Base-by-base conservation (phyloP, 1,139 yeast genomes). In the Wickerhamomyces sp. region DNA sequence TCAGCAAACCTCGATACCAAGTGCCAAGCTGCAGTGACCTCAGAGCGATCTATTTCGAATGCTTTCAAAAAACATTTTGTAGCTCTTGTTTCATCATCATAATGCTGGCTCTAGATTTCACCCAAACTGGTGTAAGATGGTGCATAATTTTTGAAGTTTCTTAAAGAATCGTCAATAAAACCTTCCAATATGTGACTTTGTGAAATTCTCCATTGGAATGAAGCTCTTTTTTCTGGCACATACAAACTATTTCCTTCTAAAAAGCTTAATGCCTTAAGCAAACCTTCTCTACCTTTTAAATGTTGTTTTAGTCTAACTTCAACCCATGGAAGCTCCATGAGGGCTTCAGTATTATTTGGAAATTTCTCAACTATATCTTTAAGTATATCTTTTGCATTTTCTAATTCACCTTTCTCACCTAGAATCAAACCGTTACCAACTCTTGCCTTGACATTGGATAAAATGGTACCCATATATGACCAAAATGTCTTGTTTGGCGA, bases 1-100 rank as follows among this genome's bases (percentile, higher is more conserved):
- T 67, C 65, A 2, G 96, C 72, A 49, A 88, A 81, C 14, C 79
- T 81, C 19, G 74, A 70, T 1, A 88, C 89, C 40, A 92, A 70
- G 44, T 76, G 76, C 50, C 74, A 72, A 0, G 96, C 96, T 0
- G 98, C 85, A 2, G 64, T 67, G 9, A 84, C 65, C 55, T 92
- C 95, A 14, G 82, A 76, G 0, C 81, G 74, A 59, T 89, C 95
- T 30, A 92, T 64, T 55, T 92, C 97, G 58, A 92, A 87, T 0
- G 97, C 96, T 54, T 81, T 85, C 58, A 83, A 80, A 58, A 82
- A 92, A 61, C 97, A 90, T 56, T 87, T 89, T 42, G 82, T 81
- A 0, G 97, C 95, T 41, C 95, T 72, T 1, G 65, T 65, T 16
- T 61, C 59, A 55, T 90, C 97, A 5, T 68, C 64, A 45, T 72